Percentiles rank a stretch among this genome's conserved stretches.
Conservation (phyloP, 1,284 basidiomycete species). For the Tilletia walkeri region DNA sequence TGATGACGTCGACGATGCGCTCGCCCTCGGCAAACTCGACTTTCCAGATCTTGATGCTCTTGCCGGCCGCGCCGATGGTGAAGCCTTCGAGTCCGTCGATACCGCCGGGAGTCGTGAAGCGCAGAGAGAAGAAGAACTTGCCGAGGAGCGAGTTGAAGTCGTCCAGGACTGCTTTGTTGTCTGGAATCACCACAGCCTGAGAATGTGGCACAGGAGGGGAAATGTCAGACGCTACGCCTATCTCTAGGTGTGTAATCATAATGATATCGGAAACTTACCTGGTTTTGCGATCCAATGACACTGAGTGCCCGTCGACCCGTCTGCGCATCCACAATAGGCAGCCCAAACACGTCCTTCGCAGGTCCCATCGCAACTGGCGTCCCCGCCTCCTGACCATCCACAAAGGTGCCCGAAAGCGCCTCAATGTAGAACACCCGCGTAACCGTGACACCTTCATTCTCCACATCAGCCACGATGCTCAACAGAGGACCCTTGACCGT, state of each 20-base stretch:
- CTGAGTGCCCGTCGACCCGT: constrained; percentile 19
- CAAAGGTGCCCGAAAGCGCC: constrained; percentile 47
- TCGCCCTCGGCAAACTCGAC: constrained; percentile 35
- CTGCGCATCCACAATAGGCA: constrained; percentile 36
- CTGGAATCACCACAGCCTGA: background rate
- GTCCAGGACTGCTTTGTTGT: background rate
- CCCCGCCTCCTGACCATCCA: constrained; percentile 26
- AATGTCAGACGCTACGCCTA: background rate
- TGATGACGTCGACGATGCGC: constrained; percentile 26
- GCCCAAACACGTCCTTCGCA: constrained; percentile 39
- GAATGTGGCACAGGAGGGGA: background rate
- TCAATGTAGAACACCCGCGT: constrained; percentile 52
- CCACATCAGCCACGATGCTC: constrained; percentile 46
- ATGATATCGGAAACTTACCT: constrained; percentile 1
- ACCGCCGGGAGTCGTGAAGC: constrained; percentile 15
- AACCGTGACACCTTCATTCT: constrained; percentile 29
- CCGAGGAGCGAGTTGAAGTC: background rate
- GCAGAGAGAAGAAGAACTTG: constrained; percentile 31
- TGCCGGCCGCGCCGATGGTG: constrained; percentile 17
- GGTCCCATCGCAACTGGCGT: constrained; percentile 26
- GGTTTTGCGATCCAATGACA: background rate
- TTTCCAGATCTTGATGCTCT: constrained; percentile 31
- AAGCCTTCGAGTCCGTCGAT: constrained; percentile 32
- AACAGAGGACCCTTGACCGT: constrained; percentile 29
- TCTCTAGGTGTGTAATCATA: background rate